Conservation (phyloP, 306 rosid genomes). For the Trifolium subterraneum region DNA sequence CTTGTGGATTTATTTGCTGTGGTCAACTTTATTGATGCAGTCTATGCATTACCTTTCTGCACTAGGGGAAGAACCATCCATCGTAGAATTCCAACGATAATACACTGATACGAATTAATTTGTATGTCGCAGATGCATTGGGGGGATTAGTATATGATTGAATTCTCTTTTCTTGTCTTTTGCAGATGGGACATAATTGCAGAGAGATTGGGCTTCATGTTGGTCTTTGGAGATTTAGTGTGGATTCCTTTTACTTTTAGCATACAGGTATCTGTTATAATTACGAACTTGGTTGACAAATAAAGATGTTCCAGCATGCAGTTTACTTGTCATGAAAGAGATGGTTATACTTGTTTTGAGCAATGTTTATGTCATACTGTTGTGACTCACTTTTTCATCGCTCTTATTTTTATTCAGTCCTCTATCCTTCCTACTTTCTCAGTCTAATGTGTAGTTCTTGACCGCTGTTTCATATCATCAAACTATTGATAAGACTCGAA, state of each 20-base stretch:
- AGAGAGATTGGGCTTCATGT: constrained; percentile 95
- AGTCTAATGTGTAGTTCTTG: not conserved
- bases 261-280: constrained; percentile 67
- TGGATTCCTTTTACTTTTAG: constrained; percentile 98
- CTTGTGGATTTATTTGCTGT: not conserved
- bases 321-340: constrained; percentile 17
- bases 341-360: not conserved
- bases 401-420: not conserved
- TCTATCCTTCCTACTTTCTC: not conserved
- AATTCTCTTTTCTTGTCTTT: constrained; percentile 24
- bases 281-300: constrained; percentile 20
- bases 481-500: too few relatives aligned
- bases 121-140: constrained; percentile 27
- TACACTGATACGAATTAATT: constrained; percentile 6
- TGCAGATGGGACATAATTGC: constrained; percentile 98
- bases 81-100: constrained; percentile 12
- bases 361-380: not conserved
- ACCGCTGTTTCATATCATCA: too few relatives aligned
- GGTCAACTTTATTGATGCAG: constrained; percentile 14
- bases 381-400: not conserved
- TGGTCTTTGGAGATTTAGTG: constrained; percentile 96
- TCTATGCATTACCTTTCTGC: constrained; percentile 29
- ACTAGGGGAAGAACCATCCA: not conserved
- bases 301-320: constrained; percentile 5
- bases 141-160: constrained; percentile 24